phyloP scores from a whole-genome alignment of 805 yeast genomes.

The Jamesozyma jinghongensis region DNA sequence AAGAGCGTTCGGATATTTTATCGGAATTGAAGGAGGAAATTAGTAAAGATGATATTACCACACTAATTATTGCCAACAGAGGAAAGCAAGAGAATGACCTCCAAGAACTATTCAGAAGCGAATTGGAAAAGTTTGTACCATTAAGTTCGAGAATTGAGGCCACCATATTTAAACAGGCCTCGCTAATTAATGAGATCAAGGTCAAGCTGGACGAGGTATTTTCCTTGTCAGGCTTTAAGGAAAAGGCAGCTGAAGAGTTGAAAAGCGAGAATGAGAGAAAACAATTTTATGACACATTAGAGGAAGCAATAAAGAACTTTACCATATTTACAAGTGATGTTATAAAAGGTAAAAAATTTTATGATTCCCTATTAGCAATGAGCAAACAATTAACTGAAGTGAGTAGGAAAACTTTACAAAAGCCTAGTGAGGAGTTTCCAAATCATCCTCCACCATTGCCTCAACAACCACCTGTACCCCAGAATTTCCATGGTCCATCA shows the following conservation, averaged over 20 bases:
- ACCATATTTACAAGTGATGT: constrained; percentile 48
- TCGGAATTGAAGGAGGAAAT: constrained; percentile 59
- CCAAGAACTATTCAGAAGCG: constrained; percentile 54
- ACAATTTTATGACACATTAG: constrained; percentile 34
- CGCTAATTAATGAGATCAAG: constrained; percentile 39
- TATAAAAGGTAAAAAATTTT: constrained; percentile 54
- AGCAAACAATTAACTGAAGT: constrained; percentile 14
- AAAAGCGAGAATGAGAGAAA: constrained; percentile 28
- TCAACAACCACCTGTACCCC: constrained; percentile 1
- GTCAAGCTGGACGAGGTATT: constrained; percentile 39
- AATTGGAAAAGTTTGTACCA: constrained; percentile 66
- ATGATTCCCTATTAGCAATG: constrained; percentile 36
- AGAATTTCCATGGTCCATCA: not conserved
- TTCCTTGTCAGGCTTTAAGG: constrained; percentile 37
- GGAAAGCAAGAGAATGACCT: constrained; percentile 49
- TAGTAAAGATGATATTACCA: constrained; percentile 78
- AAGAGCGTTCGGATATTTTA: constrained; percentile 53
- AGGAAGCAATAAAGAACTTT: constrained; percentile 50
- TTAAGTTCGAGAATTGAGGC: constrained; percentile 57
- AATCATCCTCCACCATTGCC: constrained; percentile 7
- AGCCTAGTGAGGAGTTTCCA: not conserved
- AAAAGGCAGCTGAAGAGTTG: constrained; percentile 33
- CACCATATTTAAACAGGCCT: constrained; percentile 56
- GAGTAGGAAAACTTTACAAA: constrained; percentile 1
- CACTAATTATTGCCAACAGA: constrained; percentile 57